phyloP scores from a whole-genome alignment of 768 basidiomycete species.

The Lactifluus piperatus region DNA sequence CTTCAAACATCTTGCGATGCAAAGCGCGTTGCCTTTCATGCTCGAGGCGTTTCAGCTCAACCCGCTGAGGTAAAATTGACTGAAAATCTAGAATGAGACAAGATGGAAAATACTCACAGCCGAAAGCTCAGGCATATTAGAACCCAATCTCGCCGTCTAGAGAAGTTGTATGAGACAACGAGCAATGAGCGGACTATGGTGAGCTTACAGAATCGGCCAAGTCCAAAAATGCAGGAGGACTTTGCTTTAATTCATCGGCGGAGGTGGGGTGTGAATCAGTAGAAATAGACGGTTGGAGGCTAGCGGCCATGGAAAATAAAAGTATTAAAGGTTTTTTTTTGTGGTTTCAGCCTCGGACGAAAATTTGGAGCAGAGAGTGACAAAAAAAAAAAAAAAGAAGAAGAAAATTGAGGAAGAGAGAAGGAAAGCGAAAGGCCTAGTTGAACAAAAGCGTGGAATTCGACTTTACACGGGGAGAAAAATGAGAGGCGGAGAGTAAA shows the following conservation, averaged over 20 bases:
- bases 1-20: slow-evolving; percentile 89
- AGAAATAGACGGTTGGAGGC: slow-evolving; percentile 62
- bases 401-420: too few species aligned
- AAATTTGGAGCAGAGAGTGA: slow-evolving; percentile 36
- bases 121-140: slow-evolving; percentile 80
- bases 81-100: slow-evolving; percentile 5
- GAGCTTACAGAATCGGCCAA: slow-evolving; percentile 81
- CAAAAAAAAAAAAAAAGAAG: slow-evolving; percentile 33
- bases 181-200: slow-evolving; percentile 11
- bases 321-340: slow-evolving; percentile 39
- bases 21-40: slow-evolving; percentile 84
- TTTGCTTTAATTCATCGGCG: slow-evolving; percentile 72
- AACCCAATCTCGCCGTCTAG: slow-evolving; percentile 75
- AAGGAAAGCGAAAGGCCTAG: slow-evolving; percentile 39
- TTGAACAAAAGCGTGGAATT: slow-evolving; percentile 56
- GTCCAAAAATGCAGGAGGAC: slow-evolving; percentile 88
- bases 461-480: slow-evolving; percentile 25
- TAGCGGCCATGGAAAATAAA: slow-evolving; percentile 56
- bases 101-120: slow-evolving; percentile 48
- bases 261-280: slow-evolving; percentile 60
- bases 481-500: slow-evolving; percentile 21
- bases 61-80: slow-evolving; percentile 44
- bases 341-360: slow-evolving; percentile 33
- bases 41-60: slow-evolving; percentile 81
- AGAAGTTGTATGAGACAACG: slow-evolving; percentile 13